These are phyloP conservation scores for Dendrothele bispora DNA, from an alignment of 768 basidiomycete genomes.

Conservation along the genomic window DNA sequence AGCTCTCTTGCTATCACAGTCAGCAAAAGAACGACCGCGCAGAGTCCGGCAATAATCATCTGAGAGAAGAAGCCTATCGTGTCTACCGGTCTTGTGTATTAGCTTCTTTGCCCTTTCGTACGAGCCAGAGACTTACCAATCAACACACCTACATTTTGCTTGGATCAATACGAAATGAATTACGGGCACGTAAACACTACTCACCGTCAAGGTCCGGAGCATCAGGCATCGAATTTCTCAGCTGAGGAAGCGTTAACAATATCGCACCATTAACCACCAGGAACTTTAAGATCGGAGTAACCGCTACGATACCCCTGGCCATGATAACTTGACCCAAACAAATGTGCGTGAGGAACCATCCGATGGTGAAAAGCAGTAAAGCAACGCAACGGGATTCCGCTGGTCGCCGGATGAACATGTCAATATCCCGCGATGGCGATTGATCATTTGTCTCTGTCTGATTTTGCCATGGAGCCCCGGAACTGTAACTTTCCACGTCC, in stretches of 20 bases:
- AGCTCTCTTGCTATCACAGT: slow-evolving; percentile 43
- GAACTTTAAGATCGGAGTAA: slow-evolving; percentile 34
- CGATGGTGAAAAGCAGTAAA: slow-evolving; percentile 44
- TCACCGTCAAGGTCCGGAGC: slow-evolving; percentile 50
- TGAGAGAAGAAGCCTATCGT: slow-evolving; percentile 60
- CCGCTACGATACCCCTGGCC: slow-evolving; percentile 33
- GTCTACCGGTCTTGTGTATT: slow-evolving; percentile 40
- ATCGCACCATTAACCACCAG: slow-evolving; percentile 39
- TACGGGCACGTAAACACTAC: background rate
- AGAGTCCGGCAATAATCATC: slow-evolving; percentile 47
- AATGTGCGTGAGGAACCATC: slow-evolving; percentile 57
- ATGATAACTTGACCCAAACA: slow-evolving; percentile 46
- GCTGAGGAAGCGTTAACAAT: slow-evolving; percentile 46
- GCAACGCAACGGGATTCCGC: slow-evolving; percentile 43
- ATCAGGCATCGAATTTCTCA: slow-evolving; percentile 58
- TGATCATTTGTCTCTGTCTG: slow-evolving; percentile 16
- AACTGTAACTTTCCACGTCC: slow-evolving; percentile 38
- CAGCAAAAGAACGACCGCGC: slow-evolving; percentile 40
- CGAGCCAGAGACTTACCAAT: slow-evolving; percentile 36
- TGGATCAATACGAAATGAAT: background rate
- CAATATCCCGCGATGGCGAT: slow-evolving; percentile 41
- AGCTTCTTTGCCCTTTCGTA: too few species aligned
- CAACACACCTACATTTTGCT: slow-evolving; percentile 36
- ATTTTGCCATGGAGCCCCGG: slow-evolving; percentile 16
- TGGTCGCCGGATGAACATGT: slow-evolving; percentile 45